Percentiles rank a stretch among this genome's conserved stretches.
phyloP scores from a whole-genome alignment of 371 early-diverging fungal genomes.

The Conidiobolus incongruus region DNA sequence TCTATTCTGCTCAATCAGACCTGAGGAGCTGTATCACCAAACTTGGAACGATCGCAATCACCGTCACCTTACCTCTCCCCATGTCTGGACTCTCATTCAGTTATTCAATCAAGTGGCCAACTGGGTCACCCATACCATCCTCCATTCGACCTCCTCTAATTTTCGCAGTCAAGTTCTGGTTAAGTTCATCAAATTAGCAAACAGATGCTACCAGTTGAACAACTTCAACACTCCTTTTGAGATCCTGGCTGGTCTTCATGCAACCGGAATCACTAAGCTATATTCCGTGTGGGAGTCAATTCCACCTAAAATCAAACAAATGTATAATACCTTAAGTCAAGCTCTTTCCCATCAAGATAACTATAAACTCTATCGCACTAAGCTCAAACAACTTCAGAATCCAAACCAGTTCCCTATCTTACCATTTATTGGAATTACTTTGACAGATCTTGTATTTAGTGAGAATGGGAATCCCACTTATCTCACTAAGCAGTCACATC shows the following conservation, averaged over 20 bases:
- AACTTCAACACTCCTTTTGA: slow-evolving; percentile 37
- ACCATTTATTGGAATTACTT: slow-evolving; percentile 66
- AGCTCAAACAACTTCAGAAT: slow-evolving; percentile 7
- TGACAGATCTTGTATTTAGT: slow-evolving; percentile 81
- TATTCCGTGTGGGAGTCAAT: slow-evolving; percentile 16
- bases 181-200: slow-evolving; percentile 23
- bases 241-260: slow-evolving; percentile 29
- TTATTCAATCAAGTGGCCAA: slow-evolving; percentile 37
- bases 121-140: slow-evolving; percentile 21
- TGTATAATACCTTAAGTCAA: slow-evolving; percentile 10
- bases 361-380: slow-evolving; percentile 17
- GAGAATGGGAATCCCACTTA: slow-evolving; percentile 77
- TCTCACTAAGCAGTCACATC: slow-evolving; percentile 8
- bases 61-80: slow-evolving; percentile 11
- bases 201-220: slow-evolving; percentile 20
- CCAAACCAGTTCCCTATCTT: slow-evolving; percentile 38
- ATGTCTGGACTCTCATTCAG: slow-evolving; percentile 19
- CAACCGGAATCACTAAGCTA: slow-evolving; percentile 23
- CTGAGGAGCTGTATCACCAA: slow-evolving; percentile 26
- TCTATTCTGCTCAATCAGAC: slow-evolving; percentile 19
- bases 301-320: slow-evolving; percentile 12
- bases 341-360: slow-evolving; percentile 16
- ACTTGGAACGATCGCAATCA: slow-evolving; percentile 11
- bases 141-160: slow-evolving; percentile 10
- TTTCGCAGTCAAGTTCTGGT: slow-evolving; percentile 19